Evolutionary conservation across 106 monocot genomes (phyloP), one percentile per base, ranked within the genome.

Genomic region (Dendrobium officinale): DNA sequence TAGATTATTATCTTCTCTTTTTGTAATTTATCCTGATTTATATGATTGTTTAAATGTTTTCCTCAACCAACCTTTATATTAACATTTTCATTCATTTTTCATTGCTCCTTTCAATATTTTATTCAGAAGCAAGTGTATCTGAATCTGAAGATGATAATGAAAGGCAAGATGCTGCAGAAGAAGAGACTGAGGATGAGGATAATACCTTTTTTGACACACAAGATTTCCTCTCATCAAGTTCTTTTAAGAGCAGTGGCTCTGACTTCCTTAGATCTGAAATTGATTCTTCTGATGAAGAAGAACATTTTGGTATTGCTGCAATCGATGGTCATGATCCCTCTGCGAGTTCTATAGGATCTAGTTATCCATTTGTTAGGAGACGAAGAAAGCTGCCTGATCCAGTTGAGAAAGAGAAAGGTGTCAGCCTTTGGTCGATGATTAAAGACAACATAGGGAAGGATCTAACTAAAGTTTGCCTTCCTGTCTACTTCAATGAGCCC

Each of bases 391-490:
- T 99, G 78, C 98, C 98, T 56, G 95, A 95, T 84, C 98, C 98
- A 77, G 78, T 87, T 80, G 95, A 95, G 79, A 99, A 95, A 61
- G 98, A 99, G 81, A 95, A 92, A 85, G 98, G 92, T 79, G 98
- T 95, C 49, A 99, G 98, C 80, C 90, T 99, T 8, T 99, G 98
- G 98, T 89, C 92, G 61, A 95, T 99, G 89, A 99, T 99, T 59
- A 95, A 99, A 85, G 98, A 99, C 82, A 99, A 99, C 73, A 99
- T 99, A 43, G 98, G 98, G 55, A 99, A 99, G 76, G 98, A 99
- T 88, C 87, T 99, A 22, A 95, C 98, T 5, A 99, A 90, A 89
- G 95, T 99, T 80, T 99, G 98, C 80, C 94, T 99, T 78, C 98
- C 98, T 70, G 98, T 99, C 1, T 99, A 95, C 68, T 99, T 99